These are phyloP conservation scores for Colletotrichum musae DNA, from an alignment of 2,329 filamentous ascomycete species.

Conservation along the genomic window DNA sequence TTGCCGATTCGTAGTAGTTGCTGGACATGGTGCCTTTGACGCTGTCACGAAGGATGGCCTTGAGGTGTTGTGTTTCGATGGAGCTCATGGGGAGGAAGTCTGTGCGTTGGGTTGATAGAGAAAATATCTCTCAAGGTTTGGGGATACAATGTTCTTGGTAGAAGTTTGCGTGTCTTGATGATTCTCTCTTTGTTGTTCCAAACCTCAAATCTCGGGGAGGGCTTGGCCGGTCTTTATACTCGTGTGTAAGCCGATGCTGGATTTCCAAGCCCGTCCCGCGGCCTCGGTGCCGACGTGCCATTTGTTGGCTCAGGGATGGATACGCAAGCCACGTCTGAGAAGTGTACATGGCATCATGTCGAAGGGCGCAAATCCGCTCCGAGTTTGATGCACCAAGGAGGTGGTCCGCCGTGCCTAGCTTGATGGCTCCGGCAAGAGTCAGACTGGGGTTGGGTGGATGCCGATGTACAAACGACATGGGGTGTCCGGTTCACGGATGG, in stretches of 20 bases:
- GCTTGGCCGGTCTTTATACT: conserved; percentile 26
- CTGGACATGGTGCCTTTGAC: conserved; percentile 23
- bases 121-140: neutral
- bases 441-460: conserved; percentile 28
- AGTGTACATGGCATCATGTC: conserved; percentile 34
- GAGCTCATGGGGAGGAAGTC: conserved; percentile 22
- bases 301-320: conserved; percentile 7
- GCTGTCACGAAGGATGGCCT: conserved; percentile 32
- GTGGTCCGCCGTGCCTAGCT: conserved; percentile 15
- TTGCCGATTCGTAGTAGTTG: conserved; percentile 38
- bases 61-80: conserved; percentile 35
- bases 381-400: conserved; percentile 1
- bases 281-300: conserved; percentile 9
- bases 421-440: conserved; percentile 2
- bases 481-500: neutral
- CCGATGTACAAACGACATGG: conserved; percentile 1
- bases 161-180: conserved; percentile 5
- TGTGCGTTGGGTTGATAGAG: neutral
- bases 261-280: conserved; percentile 2
- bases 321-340: conserved; percentile 3
- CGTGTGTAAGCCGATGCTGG: neutral
- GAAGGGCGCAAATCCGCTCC: conserved; percentile 28
- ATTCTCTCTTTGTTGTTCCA: neutral
- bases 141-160: neutral
- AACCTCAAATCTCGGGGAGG: conserved; percentile 4